phyloP scores from a whole-genome alignment of 2,329 filamentous ascomycete species.

The Cytospora schulzeri region DNA sequence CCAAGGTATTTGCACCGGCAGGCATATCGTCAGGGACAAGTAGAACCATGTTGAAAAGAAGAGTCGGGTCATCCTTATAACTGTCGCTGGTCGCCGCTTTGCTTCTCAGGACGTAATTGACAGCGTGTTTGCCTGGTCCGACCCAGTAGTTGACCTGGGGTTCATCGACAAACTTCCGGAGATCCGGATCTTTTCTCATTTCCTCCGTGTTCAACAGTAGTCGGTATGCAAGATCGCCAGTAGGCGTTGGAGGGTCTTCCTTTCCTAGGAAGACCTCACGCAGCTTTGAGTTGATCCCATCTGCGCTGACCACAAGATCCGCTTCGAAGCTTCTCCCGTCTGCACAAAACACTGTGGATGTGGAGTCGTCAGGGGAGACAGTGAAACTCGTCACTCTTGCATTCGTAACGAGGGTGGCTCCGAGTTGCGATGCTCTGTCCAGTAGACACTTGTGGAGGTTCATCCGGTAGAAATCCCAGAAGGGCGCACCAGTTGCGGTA shows the following conservation, averaged over 20 bases:
- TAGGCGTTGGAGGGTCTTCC: conserved; percentile 49
- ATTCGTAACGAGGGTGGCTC: conserved; percentile 47
- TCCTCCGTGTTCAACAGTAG: conserved; percentile 47
- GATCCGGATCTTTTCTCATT: conserved; percentile 49
- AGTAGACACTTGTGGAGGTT: conserved; percentile 53
- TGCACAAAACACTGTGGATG: conserved; percentile 42
- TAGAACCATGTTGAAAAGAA: conserved; percentile 54
- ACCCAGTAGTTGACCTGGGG: conserved; percentile 56
- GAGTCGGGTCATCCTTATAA: conserved; percentile 33
- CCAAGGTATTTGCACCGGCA: conserved; percentile 44
- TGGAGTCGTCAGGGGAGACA: conserved; percentile 36
- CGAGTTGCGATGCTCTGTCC: conserved; percentile 49
- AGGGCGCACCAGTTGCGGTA: conserved; percentile 42
- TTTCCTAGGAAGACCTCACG: conserved; percentile 47
- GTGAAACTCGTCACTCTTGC: conserved; percentile 47
- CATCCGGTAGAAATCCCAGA: conserved; percentile 58
- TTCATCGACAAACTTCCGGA: conserved; percentile 46
- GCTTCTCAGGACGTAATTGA: conserved; percentile 53
- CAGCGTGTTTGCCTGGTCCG: conserved; percentile 53
- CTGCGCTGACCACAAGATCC: conserved; percentile 50
- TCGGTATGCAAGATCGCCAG: conserved; percentile 54
- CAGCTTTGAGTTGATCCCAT: conserved; percentile 49
- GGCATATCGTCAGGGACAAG: conserved; percentile 54
- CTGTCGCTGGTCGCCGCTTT: conserved; percentile 9
- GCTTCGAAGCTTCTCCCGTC: conserved; percentile 41